Percentiles rank a stretch among this genome's conserved stretches.
Conservation (phyloP, 2,329 filamentous ascomycete species). For the Exophiala bonariae region DNA sequence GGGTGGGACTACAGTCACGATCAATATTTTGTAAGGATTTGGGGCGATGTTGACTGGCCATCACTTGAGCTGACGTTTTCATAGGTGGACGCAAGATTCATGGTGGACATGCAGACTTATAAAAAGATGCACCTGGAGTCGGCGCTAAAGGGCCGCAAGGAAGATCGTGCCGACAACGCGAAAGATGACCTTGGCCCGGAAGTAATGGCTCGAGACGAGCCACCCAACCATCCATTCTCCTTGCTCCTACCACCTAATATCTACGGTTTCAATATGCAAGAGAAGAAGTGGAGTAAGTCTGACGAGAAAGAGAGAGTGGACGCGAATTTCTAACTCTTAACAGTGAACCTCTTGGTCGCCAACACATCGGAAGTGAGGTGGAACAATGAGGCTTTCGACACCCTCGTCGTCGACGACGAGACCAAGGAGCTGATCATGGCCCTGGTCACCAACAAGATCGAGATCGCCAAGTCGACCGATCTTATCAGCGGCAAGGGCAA, state of each 20-base stretch:
- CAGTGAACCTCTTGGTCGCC: slow-evolving; percentile 7
- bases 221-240: slow-evolving; percentile 7
- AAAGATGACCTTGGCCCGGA: no score
- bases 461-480: slow-evolving; percentile 31
- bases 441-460: slow-evolving; percentile 28
- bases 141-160: no score
- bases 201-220: slow-evolving; percentile 6
- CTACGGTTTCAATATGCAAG: slow-evolving; percentile 9
- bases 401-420: slow-evolving; percentile 20
- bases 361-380: slow-evolving; percentile 6
- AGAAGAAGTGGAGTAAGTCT: slow-evolving; percentile 18
- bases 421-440: slow-evolving; percentile 39
- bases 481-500: slow-evolving; percentile 39
- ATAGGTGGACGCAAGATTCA: no score
- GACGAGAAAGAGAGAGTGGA: no score
- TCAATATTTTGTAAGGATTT: not conserved
- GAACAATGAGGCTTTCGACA: slow-evolving; percentile 15
- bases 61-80: no score
- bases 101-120: slow-evolving; percentile 13
- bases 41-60: no score
- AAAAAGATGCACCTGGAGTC: slow-evolving; percentile 2
- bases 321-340: no score
- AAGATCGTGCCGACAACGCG: not conserved
- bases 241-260: slow-evolving; percentile 7
- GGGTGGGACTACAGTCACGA: not conserved